Evolutionary conservation across 139 green algal genomes (phyloP), one percentile per base, ranked within the genome.

Genomic region (Nannochloris sp.): DNA sequence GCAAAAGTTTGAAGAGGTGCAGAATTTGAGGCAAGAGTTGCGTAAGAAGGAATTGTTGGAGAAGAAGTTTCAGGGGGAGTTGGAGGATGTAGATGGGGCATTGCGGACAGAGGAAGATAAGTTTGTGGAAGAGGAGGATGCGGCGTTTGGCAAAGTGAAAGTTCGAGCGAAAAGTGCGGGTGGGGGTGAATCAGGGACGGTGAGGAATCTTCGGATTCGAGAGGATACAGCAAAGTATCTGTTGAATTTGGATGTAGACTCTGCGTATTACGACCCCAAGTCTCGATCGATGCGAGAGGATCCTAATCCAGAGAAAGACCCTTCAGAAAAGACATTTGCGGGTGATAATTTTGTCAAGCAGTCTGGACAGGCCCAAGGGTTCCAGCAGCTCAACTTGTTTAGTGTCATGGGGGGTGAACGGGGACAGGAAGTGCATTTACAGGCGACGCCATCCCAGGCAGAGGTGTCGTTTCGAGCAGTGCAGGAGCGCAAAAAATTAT

Each of bases 221-320:
- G 94, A 99, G 71, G 94, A 99, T 78, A 99, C 91, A 0, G 94
- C 93, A 51, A 99, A 99, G 80, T 99, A 98, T 73, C 83, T 99
- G 61, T 80, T 96, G 48, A 98, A 99, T 71, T 76, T 99, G 73
- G 94, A 98, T 73, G 23, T 76, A 9, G 88, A 93, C 76, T 92
- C 80, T 2, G 92, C 94, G 9, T 84, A 99, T 80, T 99, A 98
- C 69, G 94, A 98, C 81, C 94, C 94, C 59, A 99, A 99, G 78
- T 91, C 87, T 7, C 81, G 92, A 24, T 95, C 87, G 23, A 98
- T 97, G 92, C 78, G 92, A 24, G 88, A 94, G 66, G 87, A 98
- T 73, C 92, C 89, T 14, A 83, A 82, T 48, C 89, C 89, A 0
- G 36, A 87, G 19, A 74, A 78, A 50, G 73, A 75, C 51, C 40